Evolutionary conservation across 2,329 filamentous ascomycete genomes (phyloP).

Genomic region (Phyllachora maydis): DNA sequence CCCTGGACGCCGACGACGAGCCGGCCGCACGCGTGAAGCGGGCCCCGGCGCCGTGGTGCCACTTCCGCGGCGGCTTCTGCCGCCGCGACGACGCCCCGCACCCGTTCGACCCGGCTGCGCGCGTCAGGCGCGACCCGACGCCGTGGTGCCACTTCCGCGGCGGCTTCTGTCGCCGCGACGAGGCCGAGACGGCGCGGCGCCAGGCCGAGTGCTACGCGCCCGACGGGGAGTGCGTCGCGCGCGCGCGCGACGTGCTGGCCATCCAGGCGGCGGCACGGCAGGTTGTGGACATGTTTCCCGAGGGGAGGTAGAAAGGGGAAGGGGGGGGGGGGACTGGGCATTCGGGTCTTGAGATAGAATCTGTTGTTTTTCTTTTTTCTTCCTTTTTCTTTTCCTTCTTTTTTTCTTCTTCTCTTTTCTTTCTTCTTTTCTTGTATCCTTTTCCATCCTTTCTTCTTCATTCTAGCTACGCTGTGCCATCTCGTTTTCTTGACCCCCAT

Average conservation of each 20-base stretch:
- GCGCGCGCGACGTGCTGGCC: constrained; percentile 15
- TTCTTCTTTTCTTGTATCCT: too few species aligned
- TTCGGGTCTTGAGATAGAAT: too few species aligned
- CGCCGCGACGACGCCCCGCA: constrained; percentile 12
- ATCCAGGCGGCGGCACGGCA: constrained; percentile 12
- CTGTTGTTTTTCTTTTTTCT: too few species aligned
- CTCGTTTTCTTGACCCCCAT: too few species aligned
- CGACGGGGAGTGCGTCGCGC: constrained; percentile 12
- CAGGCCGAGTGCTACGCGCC: constrained; percentile 10
- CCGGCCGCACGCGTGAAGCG: constrained; percentile 10
- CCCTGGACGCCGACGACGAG: constrained; percentile 10
- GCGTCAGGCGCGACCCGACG: constrained; percentile 8
- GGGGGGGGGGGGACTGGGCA: too few species aligned
- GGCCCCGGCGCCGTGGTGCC: constrained; percentile 12
- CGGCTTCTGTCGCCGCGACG: constrained; percentile 17
- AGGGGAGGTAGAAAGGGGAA: too few species aligned
- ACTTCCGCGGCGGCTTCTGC: constrained; percentile 16
- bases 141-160: constrained; percentile 14
- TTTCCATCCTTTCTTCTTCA: too few species aligned
- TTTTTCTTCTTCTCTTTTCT: too few species aligned
- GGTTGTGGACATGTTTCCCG: constrained; percentile 10
- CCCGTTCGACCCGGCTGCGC: constrained; percentile 14
- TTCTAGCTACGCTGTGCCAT: too few species aligned
- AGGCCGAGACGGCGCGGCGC: constrained; percentile 11
- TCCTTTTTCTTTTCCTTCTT: too few species aligned